Conservation (phyloP, 1,284 basidiomycete genomes). For the Marasmius fiardii region DNA sequence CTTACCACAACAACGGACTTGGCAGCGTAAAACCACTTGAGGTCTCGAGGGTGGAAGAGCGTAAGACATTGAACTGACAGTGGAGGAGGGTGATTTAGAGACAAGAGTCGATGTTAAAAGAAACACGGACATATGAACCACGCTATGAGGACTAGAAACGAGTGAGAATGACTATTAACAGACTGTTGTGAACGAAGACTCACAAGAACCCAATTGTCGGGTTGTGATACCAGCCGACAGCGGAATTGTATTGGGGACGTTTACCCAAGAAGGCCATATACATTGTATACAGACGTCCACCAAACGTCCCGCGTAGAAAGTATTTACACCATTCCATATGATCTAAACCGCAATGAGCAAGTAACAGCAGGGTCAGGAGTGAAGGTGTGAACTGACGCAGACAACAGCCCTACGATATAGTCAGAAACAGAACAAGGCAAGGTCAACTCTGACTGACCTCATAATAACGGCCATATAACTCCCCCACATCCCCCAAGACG, state of each 20-base stretch:
- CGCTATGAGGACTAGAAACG: constrained; percentile 12
- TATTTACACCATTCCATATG: constrained; percentile 24
- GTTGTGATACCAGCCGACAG: constrained; percentile 19
- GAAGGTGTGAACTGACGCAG: constrained; percentile 16
- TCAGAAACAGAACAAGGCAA: neutral
- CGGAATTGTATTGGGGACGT: constrained; percentile 19
- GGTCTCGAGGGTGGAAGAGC: constrained; percentile 17
- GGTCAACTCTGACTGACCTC: constrained; percentile 9
- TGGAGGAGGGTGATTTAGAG: neutral
- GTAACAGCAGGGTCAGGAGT: constrained; percentile 9
- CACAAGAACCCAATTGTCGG: constrained; percentile 16
- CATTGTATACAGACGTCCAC: constrained; percentile 16
- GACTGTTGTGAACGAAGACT: constrained; percentile 12
- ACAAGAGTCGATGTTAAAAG: neutral
- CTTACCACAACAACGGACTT: constrained; percentile 17
- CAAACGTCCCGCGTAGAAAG: constrained; percentile 21
- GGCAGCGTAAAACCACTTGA: constrained; percentile 15
- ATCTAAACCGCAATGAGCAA: constrained; percentile 15
- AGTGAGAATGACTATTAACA: constrained; percentile 9
- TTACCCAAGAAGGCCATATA: constrained; percentile 21
- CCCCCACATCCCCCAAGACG: constrained; percentile 20
- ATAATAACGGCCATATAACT: constrained; percentile 21
- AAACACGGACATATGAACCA: constrained; percentile 12
- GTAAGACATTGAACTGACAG: constrained; percentile 13
- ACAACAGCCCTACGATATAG: constrained; percentile 16